Evolutionary conservation across 192 early-diverging fungal species (phyloP).

Genomic region (Podila horticola): DNA sequence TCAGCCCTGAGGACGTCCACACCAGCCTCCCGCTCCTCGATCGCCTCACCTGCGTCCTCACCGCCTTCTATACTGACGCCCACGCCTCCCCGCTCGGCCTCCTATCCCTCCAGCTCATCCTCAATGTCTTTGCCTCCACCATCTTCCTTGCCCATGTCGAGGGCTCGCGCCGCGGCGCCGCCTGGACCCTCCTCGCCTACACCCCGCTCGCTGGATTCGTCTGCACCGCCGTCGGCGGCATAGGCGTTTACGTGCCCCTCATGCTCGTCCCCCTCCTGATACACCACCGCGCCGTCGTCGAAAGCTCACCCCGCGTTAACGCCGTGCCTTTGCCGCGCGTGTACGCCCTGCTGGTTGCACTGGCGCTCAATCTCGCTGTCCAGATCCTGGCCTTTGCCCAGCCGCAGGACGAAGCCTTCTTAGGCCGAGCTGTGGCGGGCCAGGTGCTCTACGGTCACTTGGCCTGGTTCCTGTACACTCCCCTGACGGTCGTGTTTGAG

Average conservation of each 20-base stretch:
- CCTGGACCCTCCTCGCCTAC: conserved; percentile 9
- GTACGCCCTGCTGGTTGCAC: background rate
- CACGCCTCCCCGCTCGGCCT: conserved; percentile 4
- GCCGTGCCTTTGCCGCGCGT: conserved; percentile 9
- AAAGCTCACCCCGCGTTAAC: background rate
- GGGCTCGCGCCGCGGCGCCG: conserved; percentile 13
- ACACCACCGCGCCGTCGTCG: background rate
- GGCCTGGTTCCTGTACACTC: conserved; percentile 13
- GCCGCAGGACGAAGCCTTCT: background rate
- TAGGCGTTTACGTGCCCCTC: conserved; percentile 10
- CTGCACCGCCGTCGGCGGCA: conserved; percentile 3
- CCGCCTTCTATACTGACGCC: conserved; percentile 5
- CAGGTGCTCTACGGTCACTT: background rate
- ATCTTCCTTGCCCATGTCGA: conserved; percentile 1
- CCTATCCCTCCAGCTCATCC: background rate
- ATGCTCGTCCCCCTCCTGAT: conserved; percentile 11
- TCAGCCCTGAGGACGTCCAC: background rate
- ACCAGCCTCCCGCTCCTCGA: conserved; percentile 4
- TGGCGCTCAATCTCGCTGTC: background rate
- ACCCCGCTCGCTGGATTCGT: conserved; percentile 7
- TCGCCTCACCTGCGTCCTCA: conserved; percentile 8
- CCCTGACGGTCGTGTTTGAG: conserved; percentile 6
- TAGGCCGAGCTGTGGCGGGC: too few relatives aligned
- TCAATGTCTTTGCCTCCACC: background rate
- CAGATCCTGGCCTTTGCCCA: background rate